These are phyloP conservation scores for Ceriops tagal DNA, from an alignment of 345 rosid genomes.

Conservation along the genomic window DNA sequence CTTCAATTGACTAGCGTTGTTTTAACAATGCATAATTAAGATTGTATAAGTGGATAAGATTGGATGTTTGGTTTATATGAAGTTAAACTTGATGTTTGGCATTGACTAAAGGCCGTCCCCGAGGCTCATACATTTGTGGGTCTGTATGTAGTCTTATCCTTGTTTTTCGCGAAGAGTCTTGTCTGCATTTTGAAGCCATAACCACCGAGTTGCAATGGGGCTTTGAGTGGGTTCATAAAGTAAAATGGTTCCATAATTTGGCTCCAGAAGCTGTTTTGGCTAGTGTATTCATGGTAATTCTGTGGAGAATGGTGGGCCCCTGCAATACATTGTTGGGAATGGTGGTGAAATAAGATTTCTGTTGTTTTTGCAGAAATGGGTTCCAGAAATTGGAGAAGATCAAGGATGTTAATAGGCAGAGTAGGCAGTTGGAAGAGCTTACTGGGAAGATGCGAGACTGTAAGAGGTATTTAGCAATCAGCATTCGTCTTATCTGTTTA, in stretches of 20 bases:
- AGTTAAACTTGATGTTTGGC: not conserved
- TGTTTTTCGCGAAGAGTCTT: too few species aligned
- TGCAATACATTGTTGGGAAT: not conserved
- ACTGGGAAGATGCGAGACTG: conserved; percentile 29
- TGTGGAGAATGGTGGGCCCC: not conserved
- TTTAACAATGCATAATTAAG: too few species aligned
- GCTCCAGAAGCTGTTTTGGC: too few species aligned
- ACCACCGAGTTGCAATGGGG: too few species aligned
- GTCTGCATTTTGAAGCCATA: too few species aligned
- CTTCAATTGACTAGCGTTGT: too few species aligned
- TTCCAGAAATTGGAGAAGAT: conserved; percentile 31
- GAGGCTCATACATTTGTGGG: too few species aligned
- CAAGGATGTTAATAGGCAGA: conserved; percentile 30
- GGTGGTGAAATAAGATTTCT: not conserved
- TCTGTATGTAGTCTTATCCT: too few species aligned
- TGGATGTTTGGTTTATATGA: not conserved
- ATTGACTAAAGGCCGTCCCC: too few species aligned
- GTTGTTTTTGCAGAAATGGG: conserved; percentile 26
- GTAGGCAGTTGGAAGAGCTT: conserved; percentile 33
- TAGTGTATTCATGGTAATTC: not conserved
- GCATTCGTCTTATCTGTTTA: not conserved
- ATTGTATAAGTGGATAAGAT: too few species aligned
- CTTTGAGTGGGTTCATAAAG: too few species aligned
- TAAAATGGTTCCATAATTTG: too few species aligned
- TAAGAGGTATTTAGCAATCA: conserved; percentile 17